Percentiles rank a stretch among this genome's conserved stretches.
These are phyloP conservation scores for Penicillium crustosum DNA, from an alignment of 2,329 filamentous ascomycete genomes.

Conservation along the genomic window DNA sequence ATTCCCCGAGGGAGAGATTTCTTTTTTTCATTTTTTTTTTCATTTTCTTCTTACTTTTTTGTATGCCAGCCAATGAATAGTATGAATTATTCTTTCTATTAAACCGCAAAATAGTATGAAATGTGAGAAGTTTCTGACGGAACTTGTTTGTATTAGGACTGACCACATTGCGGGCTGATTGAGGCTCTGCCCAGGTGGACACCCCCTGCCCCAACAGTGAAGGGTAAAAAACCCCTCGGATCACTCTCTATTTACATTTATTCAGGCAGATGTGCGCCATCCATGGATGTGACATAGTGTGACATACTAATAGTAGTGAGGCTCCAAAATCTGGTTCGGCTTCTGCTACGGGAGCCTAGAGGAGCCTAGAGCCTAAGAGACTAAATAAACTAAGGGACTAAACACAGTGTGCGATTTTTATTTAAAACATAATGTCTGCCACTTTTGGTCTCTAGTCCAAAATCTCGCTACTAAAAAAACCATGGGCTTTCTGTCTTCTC, in stretches of 20 bases:
- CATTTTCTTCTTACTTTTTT: no score
- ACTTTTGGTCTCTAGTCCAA: not conserved
- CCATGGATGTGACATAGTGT: not conserved
- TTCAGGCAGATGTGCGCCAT: not conserved
- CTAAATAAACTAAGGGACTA: no score
- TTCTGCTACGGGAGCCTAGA: not conserved
- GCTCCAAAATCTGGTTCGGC: not conserved
- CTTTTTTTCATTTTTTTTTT: conserved; percentile 20
- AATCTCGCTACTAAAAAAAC: not conserved
- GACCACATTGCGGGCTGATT: not conserved
- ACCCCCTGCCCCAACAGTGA: no score
- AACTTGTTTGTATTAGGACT: not conserved
- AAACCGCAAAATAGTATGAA: not conserved
- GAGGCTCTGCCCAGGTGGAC: no score
- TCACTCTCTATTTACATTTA: not conserved
- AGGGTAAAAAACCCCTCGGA: no score
- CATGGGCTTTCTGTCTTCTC: not conserved
- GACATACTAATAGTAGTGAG: not conserved
- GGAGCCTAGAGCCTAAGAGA: not conserved
- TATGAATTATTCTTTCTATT: not conserved
- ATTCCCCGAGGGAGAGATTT: conserved; percentile 40
- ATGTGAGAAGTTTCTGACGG: not conserved
- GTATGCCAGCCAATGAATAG: no score
- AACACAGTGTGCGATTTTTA: not conserved
- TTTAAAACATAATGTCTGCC: not conserved